Conservation (phyloP, 2,329 filamentous ascomycete genomes). For the Pleurostoma richardsiae region DNA sequence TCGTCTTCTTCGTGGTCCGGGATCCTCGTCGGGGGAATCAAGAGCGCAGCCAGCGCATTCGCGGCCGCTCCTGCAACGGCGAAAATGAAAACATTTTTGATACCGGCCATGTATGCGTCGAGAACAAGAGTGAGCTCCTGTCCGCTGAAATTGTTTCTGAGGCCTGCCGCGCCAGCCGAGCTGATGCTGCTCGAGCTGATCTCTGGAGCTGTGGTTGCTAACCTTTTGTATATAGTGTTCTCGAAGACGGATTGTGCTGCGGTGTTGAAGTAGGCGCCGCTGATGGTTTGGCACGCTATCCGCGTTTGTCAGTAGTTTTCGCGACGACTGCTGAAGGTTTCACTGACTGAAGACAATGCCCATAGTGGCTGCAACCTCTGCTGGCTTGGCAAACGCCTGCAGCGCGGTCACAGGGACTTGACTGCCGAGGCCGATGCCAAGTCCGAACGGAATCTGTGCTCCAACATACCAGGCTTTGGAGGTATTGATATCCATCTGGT, state of each 20-base stretch:
- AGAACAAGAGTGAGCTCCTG: conserved; percentile 42
- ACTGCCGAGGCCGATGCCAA: conserved; percentile 7
- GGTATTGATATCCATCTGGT: not conserved
- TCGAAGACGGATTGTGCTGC: conserved; percentile 27
- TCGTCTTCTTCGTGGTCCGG: not conserved
- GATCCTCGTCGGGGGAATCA: conserved; percentile 1
- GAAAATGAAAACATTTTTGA: conserved; percentile 51
- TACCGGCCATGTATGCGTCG: conserved; percentile 48
- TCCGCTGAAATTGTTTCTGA: conserved; percentile 37
- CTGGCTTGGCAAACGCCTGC: conserved; percentile 6
- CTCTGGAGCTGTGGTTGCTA: conserved; percentile 15
- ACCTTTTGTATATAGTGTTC: conserved; percentile 19
- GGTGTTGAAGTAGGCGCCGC: conserved; percentile 32
- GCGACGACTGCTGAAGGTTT: not conserved
- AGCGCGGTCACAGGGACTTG: conserved; percentile 8
- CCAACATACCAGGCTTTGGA: conserved; percentile 5
- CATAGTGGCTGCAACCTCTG: conserved; percentile 4
- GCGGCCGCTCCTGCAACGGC: conserved; percentile 17
- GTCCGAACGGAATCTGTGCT: conserved; percentile 5
- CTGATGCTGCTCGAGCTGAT: conserved; percentile 19
- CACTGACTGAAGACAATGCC: conserved; percentile 3
- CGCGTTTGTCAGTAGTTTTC: no score
- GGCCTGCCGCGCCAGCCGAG: conserved; percentile 34
- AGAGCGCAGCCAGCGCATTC: not conserved
- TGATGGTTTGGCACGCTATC: conserved; percentile 14